Percentiles rank a stretch among this genome's conserved stretches.
Evolutionary conservation across 2,329 filamentous ascomycete genomes (phyloP).

Genomic region (Calonectria pseudoturangicola): DNA sequence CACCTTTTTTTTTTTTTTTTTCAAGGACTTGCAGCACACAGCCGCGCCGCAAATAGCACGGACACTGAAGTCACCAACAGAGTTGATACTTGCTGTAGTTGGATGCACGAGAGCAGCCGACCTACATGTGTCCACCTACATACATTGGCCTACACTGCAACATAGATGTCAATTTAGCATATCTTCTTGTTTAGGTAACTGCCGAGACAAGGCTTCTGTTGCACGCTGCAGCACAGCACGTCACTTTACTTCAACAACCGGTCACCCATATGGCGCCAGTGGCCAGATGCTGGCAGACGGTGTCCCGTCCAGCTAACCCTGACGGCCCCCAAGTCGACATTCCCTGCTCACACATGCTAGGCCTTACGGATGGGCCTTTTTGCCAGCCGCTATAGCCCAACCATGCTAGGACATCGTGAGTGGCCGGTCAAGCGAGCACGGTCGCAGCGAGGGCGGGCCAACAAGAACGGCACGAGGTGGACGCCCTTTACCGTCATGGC

Average conservation of each 20-base stretch:
- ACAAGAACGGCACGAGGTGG: constrained; percentile 28
- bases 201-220: constrained; percentile 11
- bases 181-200: constrained; percentile 25
- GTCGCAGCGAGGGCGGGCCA: constrained; percentile 29
- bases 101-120: constrained; percentile 23
- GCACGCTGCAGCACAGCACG: constrained; percentile 6
- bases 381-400: constrained; percentile 31
- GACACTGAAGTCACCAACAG: constrained; percentile 29
- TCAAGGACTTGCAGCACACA: constrained; percentile 45
- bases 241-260: constrained; percentile 20
- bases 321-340: constrained; percentile 16
- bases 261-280: constrained; percentile 13
- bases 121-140: constrained; percentile 26
- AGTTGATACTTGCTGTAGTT: constrained; percentile 21
- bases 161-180: constrained; percentile 3
- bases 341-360: constrained; percentile 23
- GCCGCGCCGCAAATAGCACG: constrained; percentile 55
- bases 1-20: background rate
- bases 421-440: constrained; percentile 38
- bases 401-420: constrained; percentile 10
- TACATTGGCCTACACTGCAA: constrained; percentile 19
- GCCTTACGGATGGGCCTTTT: constrained; percentile 24
- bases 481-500: constrained; percentile 28
- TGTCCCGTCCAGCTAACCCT: constrained; percentile 2
- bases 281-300: constrained; percentile 16